Evolutionary conservation across 192 early-diverging fungal genomes (phyloP).

Genomic region (Backusella psychrophila): DNA sequence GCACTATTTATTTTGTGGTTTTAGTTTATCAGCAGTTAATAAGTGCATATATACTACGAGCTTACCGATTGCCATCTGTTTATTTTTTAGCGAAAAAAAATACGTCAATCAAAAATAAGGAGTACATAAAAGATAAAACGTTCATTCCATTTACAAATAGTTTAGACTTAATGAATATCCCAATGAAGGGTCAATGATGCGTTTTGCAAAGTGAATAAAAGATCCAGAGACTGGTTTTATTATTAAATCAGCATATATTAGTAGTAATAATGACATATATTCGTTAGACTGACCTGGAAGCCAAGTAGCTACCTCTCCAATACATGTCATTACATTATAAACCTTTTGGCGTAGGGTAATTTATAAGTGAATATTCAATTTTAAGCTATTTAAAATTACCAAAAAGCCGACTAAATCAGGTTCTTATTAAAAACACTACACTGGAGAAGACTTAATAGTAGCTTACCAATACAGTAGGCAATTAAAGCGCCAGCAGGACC

Average conservation of each 20-base stretch:
- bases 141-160: constrained; percentile 46
- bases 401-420: background rate
- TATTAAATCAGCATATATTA: background rate
- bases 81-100: background rate
- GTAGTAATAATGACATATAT: background rate
- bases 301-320: background rate
- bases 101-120: background rate
- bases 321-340: background rate
- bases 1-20: background rate
- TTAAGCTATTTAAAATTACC: background rate
- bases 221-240: constrained; percentile 60
- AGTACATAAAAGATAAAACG: background rate
- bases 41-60: background rate
- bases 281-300: background rate
- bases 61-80: constrained; percentile 1
- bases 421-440: background rate
- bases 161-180: constrained; percentile 72
- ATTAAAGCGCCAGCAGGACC: constrained; percentile 73
- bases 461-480: constrained; percentile 49
- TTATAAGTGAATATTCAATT: too few relatives aligned
- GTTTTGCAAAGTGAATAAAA: constrained; percentile 68
- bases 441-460: background rate
- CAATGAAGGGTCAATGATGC: constrained; percentile 78
- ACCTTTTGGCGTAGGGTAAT: too few relatives aligned
- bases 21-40: background rate